These are phyloP conservation scores for Zarea fungicola DNA, from an alignment of 2,329 filamentous ascomycete genomes.

Conservation along the genomic window DNA sequence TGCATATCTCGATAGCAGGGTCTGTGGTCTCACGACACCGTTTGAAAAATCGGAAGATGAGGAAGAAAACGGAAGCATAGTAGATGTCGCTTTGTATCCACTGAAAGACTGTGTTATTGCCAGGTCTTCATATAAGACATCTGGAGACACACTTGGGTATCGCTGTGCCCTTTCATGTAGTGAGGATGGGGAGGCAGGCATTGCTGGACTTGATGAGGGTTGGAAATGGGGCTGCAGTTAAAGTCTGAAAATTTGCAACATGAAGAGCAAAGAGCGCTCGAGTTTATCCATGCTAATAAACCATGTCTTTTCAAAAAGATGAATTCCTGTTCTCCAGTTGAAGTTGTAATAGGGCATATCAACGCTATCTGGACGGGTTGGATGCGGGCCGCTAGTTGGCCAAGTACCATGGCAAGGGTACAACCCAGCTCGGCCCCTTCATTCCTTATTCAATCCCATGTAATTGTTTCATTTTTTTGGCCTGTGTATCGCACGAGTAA, in stretches of 20 bases:
- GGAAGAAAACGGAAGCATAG: not conserved
- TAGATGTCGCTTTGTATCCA: not conserved
- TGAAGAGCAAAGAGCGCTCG: not conserved
- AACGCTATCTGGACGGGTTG: too few species aligned
- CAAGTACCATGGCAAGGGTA: too few species aligned
- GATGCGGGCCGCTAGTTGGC: too few species aligned
- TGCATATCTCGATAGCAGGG: not conserved
- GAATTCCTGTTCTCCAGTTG: too few species aligned
- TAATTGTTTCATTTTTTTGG: too few species aligned
- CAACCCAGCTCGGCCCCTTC: too few species aligned
- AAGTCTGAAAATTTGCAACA: not conserved
- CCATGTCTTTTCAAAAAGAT: too few species aligned
- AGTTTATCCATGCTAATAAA: too few species aligned
- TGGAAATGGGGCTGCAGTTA: slow-evolving; percentile 12
- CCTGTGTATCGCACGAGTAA: too few species aligned
- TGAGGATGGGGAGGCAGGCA: slow-evolving; percentile 2
- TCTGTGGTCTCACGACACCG: not conserved
- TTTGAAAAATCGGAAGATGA: not conserved
- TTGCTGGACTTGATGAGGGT: slow-evolving; percentile 5
- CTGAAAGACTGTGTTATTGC: slow-evolving; percentile 8
- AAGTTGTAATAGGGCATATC: too few species aligned
- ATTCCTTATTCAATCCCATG: too few species aligned
- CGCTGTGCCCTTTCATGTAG: slow-evolving; percentile 7
- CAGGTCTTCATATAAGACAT: not conserved
- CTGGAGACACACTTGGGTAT: not conserved